Percentiles rank a stretch among this genome's conserved stretches.
These are phyloP conservation scores for Tolypocladium paradoxum DNA, from an alignment of 2,329 filamentous ascomycete species.

Conservation along the genomic window DNA sequence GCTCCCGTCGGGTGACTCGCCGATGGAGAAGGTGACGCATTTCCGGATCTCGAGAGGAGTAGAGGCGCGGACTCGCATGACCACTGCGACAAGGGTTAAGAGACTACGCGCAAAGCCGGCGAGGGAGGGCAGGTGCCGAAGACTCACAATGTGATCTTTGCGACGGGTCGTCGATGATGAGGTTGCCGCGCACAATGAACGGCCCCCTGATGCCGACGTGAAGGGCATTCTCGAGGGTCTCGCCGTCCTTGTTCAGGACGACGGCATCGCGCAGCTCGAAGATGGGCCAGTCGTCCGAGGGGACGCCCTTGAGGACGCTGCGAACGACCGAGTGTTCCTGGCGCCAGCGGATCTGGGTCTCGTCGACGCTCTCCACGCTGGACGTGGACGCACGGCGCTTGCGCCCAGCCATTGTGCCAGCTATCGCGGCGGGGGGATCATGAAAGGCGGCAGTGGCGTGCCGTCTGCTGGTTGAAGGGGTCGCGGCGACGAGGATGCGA, in stretches of 20 bases:
- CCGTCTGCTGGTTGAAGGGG: not conserved
- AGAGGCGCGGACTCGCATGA: slow-evolving; percentile 19
- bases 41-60: slow-evolving; percentile 42
- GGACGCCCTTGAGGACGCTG: slow-evolving; percentile 12
- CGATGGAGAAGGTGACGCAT: slow-evolving; percentile 41
- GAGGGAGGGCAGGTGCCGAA: not conserved
- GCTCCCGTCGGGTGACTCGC: slow-evolving; percentile 34
- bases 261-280: slow-evolving; percentile 52
- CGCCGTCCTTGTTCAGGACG: slow-evolving; percentile 43
- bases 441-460: slow-evolving; percentile 1
- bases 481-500: not conserved
- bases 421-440: slow-evolving; percentile 4
- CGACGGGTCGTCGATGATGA: slow-evolving; percentile 38
- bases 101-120: not conserved
- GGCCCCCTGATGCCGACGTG: slow-evolving; percentile 49
- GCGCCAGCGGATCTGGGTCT: slow-evolving; percentile 21
- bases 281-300: slow-evolving; percentile 45
- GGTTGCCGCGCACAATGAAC: slow-evolving; percentile 47
- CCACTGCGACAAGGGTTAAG: slow-evolving; percentile 13
- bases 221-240: slow-evolving; percentile 48
- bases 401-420: slow-evolving; percentile 25
- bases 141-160: slow-evolving; percentile 25
- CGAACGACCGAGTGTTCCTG: slow-evolving; percentile 24
- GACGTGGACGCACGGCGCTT: slow-evolving; percentile 32
- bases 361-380: slow-evolving; percentile 31